Conservation (phyloP, 2,329 filamentous ascomycete genomes). For the Zymoseptoria crescenta region DNA sequence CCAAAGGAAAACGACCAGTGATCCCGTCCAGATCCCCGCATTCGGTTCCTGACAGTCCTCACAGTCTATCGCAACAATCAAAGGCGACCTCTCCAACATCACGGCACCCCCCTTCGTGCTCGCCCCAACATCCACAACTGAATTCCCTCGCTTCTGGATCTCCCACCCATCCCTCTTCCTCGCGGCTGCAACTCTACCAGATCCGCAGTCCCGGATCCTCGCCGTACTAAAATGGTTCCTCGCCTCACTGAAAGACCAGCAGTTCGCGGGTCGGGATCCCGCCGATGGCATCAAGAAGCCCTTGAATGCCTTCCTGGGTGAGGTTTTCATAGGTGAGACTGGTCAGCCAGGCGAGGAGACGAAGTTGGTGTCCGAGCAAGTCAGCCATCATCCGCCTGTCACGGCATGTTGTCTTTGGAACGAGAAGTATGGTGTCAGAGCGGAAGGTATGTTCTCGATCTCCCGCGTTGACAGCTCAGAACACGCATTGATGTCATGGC, state of each 20-base stretch:
- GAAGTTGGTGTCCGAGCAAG: slow-evolving; percentile 38
- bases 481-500: too few species aligned
- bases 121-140: slow-evolving; percentile 38
- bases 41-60: not conserved
- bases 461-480: too few species aligned
- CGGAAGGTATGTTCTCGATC: slow-evolving; percentile 21
- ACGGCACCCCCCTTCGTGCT: slow-evolving; percentile 42
- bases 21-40: too few species aligned
- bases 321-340: slow-evolving; percentile 38
- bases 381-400: slow-evolving; percentile 41
- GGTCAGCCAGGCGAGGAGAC: slow-evolving; percentile 33
- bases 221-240: slow-evolving; percentile 45
- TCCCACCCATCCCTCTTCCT: slow-evolving; percentile 41
- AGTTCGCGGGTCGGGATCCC: slow-evolving; percentile 39
- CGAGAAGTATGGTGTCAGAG: slow-evolving; percentile 35
- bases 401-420: slow-evolving; percentile 43
- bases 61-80: slow-evolving; percentile 38
- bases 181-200: slow-evolving; percentile 35
- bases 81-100: slow-evolving; percentile 40
- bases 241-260: slow-evolving; percentile 40
- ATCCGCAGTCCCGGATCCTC: slow-evolving; percentile 35
- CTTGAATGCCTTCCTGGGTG: slow-evolving; percentile 44
- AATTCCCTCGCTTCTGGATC: slow-evolving; percentile 42
- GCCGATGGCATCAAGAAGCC: slow-evolving; percentile 44
- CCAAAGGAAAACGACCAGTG: too few species aligned